Evolutionary conservation across 2,329 filamentous ascomycete genomes (phyloP).

Genomic region (Ploettnerulaceae sp.): DNA sequence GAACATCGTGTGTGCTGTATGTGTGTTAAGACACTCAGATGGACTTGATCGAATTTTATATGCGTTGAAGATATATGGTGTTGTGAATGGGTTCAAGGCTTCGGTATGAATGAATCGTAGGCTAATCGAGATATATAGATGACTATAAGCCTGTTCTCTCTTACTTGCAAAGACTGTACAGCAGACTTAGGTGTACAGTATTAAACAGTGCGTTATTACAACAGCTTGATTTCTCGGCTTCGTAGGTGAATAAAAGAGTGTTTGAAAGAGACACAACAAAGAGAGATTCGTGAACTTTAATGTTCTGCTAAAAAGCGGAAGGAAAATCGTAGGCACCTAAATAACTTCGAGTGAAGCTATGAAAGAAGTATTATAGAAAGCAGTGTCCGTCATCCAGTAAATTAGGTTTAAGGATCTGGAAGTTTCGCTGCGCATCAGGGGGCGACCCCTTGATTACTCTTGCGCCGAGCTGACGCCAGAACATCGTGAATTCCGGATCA

Average conservation of each 20-base stretch:
- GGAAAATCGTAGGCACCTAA: neutral
- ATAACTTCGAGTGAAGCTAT: neutral
- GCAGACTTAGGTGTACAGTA: too few relatives aligned
- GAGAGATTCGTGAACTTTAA: neutral
- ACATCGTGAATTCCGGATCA: conserved; percentile 1
- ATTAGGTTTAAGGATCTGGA: neutral
- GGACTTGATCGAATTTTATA: neutral
- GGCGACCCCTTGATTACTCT: neutral
- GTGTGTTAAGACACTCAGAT: neutral
- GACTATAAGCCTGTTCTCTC: neutral
- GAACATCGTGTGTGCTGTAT: conserved; percentile 6
- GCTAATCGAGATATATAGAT: neutral
- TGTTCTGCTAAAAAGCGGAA: neutral
- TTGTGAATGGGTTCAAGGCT: neutral
- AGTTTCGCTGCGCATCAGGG: neutral
- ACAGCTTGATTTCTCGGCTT: neutral
- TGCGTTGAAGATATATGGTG: neutral
- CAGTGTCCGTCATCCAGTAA: neutral
- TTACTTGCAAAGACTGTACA: neutral
- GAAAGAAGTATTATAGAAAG: neutral
- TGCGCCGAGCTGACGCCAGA: neutral
- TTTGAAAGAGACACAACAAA: conserved; percentile 1
- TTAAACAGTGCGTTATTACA: neutral
- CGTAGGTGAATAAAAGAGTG: neutral
- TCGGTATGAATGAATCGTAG: neutral